Percentiles rank a stretch among this genome's conserved stretches.
These are phyloP conservation scores for Metarhizium anisopliae DNA, from an alignment of 2,329 filamentous ascomycete species.

Conservation along the genomic window DNA sequence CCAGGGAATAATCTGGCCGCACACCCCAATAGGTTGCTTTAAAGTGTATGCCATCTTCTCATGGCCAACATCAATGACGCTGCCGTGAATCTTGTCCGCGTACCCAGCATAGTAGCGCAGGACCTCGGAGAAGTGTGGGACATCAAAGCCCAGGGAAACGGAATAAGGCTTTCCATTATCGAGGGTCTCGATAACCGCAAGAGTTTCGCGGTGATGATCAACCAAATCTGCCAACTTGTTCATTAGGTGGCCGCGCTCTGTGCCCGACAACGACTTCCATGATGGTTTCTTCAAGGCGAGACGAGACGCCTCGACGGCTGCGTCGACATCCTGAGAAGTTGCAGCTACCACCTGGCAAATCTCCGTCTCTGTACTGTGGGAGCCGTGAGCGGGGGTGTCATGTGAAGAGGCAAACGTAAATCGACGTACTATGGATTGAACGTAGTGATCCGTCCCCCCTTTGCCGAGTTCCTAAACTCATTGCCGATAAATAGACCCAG, in stretches of 20 bases:
- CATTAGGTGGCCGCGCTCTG: conserved; percentile 57
- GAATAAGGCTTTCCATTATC: conserved; percentile 63
- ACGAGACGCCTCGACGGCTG: conserved; percentile 34
- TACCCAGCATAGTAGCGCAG: conserved; percentile 49
- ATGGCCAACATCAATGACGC: conserved; percentile 63
- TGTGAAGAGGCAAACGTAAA: neutral
- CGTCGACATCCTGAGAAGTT: conserved; percentile 10
- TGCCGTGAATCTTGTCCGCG: conserved; percentile 76
- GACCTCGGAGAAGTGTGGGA: conserved; percentile 29
- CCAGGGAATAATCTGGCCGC: conserved; percentile 77
- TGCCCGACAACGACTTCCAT: conserved; percentile 56
- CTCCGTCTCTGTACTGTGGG: conserved; percentile 9
- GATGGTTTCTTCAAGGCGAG: conserved; percentile 55
- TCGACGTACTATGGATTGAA: conserved; percentile 58
- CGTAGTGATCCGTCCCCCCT: conserved; percentile 53
- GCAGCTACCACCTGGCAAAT: conserved; percentile 11
- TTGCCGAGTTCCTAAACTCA: conserved; percentile 62
- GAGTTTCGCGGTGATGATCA: conserved; percentile 44
- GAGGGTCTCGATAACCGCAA: conserved; percentile 55
- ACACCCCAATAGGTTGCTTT: conserved; percentile 46
- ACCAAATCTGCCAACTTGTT: conserved; percentile 51
- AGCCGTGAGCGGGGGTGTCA: neutral
- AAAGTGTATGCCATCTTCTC: conserved; percentile 71
- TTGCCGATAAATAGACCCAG: conserved; percentile 79
- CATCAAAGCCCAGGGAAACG: conserved; percentile 49